Percentiles rank a stretch among this genome's conserved stretches.
These are phyloP conservation scores for Pichia sp. DNA, from an alignment of 1,139 yeast species.

Conservation along the genomic window DNA sequence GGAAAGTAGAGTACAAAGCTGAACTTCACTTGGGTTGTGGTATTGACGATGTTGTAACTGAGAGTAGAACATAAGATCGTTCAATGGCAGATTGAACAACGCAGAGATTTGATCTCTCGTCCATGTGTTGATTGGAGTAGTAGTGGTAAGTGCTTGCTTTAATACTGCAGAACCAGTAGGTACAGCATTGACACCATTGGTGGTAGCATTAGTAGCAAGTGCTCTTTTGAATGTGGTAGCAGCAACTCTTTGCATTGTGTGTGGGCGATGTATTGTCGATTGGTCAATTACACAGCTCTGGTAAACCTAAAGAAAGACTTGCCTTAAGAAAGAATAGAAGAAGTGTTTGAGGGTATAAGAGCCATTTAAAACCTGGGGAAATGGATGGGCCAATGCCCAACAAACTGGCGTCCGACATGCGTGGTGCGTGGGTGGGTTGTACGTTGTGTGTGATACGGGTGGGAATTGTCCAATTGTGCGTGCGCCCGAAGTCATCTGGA, in stretches of 20 bases:
- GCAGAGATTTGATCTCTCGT: slow-evolving; percentile 49
- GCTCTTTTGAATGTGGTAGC: slow-evolving; percentile 4
- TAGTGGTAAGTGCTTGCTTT: slow-evolving; percentile 20
- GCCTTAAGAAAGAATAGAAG: background rate
- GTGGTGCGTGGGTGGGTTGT: background rate
- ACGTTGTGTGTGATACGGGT: background rate
- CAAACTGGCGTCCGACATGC: background rate
- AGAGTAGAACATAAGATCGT: slow-evolving; percentile 56
- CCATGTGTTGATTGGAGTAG: slow-evolving; percentile 46
- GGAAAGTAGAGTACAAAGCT: slow-evolving; percentile 66
- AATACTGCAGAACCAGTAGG: background rate
- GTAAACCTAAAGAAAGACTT: background rate
- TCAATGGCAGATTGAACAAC: slow-evolving; percentile 58
- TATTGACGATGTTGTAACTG: slow-evolving; percentile 59
- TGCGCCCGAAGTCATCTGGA: background rate
- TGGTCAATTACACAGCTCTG: too few species aligned
- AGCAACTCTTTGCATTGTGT: background rate
- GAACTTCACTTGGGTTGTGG: slow-evolving; percentile 67
- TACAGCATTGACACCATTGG: background rate
- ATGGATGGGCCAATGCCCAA: background rate
- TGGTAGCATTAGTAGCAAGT: slow-evolving; percentile 9
- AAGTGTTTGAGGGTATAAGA: background rate
- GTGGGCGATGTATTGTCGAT: too few species aligned
- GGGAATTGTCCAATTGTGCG: too few species aligned
- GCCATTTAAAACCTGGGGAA: background rate